Evolutionary conservation across 2,329 filamentous ascomycete species (phyloP).

Genomic region (Thyridium curvatum): DNA sequence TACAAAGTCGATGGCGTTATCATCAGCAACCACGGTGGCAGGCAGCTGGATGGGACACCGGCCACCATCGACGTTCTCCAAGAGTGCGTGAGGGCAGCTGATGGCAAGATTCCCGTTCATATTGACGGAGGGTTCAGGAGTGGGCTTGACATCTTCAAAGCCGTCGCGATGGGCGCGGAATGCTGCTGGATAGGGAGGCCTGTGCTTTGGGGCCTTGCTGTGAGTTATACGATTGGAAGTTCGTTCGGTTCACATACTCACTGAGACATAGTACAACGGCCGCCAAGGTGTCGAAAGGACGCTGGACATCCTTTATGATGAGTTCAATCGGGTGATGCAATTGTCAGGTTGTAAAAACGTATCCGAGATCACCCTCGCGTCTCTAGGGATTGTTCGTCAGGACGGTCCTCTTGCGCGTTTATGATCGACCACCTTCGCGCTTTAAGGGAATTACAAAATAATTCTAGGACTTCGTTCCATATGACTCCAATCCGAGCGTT

Average conservation of each 20-base stretch:
- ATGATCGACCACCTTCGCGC: too few species aligned
- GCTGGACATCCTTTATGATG: slow-evolving; percentile 15
- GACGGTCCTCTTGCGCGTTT: too few species aligned
- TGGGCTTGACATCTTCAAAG: slow-evolving; percentile 11
- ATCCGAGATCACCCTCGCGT: slow-evolving; percentile 19
- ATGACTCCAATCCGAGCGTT: too few species aligned
- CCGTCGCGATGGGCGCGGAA: slow-evolving; percentile 10
- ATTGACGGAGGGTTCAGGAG: slow-evolving; percentile 4
- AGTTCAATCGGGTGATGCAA: slow-evolving; percentile 30
- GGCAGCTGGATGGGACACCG: slow-evolving; percentile 36
- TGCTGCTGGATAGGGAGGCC: slow-evolving; percentile 10
- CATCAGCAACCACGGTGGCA: slow-evolving; percentile 39
- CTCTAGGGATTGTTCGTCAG: too few species aligned
- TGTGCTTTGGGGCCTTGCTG: slow-evolving; percentile 8
- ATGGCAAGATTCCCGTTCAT: slow-evolving; percentile 35
- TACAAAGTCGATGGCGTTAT: slow-evolving; percentile 32
- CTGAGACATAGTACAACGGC: slow-evolving; percentile 7
- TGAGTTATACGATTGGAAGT: slow-evolving; percentile 2
- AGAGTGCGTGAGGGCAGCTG: slow-evolving; percentile 40
- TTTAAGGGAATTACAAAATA: too few species aligned
- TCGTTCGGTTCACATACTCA: too few species aligned
- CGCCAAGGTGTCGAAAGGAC: slow-evolving; percentile 7
- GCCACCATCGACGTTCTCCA: slow-evolving; percentile 33
- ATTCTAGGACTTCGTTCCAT: too few species aligned
- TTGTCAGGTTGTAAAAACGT: slow-evolving; percentile 27